Conservation (phyloP, 176 grass and related monocot genomes). For the sorghum (Sorghum bicolor) region DNA sequence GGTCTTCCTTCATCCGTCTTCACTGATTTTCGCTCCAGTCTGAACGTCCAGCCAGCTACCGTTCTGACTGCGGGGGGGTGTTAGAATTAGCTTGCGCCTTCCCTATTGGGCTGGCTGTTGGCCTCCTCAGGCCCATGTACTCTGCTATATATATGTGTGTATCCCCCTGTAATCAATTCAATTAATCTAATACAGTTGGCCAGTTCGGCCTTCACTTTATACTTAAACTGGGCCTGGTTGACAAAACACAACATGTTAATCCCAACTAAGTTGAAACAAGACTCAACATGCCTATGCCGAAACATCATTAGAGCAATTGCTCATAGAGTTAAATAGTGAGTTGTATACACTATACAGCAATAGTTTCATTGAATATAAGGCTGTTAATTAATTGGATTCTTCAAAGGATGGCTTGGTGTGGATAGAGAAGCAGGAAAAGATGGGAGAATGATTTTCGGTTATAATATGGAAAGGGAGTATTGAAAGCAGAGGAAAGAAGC, state of each 20-base stretch:
- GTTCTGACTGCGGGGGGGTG: too few species aligned
- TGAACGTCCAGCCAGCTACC: too few species aligned
- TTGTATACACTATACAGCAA: neutral
- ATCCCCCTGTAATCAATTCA: too few species aligned
- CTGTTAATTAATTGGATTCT: neutral
- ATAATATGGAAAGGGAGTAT: neutral
- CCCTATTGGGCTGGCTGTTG: too few species aligned
- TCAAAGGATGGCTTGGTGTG: neutral
- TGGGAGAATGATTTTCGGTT: neutral
- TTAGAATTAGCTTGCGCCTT: too few species aligned
- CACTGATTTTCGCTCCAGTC: too few species aligned
- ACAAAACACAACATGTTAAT: slow-evolving; percentile 8
- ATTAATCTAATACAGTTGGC: too few species aligned
- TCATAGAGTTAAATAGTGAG: neutral
- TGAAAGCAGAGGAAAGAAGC: neutral
- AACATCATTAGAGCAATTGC: slow-evolving; percentile 23
- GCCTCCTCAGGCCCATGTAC: too few species aligned
- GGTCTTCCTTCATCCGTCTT: too few species aligned
- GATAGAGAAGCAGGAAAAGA: slow-evolving; percentile 1
- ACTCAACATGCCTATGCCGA: neutral
- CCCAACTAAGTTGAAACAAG: neutral
- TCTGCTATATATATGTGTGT: too few species aligned
- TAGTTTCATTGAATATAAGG: slow-evolving; percentile 8
- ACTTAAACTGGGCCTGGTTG: neutral
- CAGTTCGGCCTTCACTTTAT: too few species aligned